Conservation (phyloP, 2,329 filamentous ascomycete species). For the Trematosphaeria pertusa region DNA sequence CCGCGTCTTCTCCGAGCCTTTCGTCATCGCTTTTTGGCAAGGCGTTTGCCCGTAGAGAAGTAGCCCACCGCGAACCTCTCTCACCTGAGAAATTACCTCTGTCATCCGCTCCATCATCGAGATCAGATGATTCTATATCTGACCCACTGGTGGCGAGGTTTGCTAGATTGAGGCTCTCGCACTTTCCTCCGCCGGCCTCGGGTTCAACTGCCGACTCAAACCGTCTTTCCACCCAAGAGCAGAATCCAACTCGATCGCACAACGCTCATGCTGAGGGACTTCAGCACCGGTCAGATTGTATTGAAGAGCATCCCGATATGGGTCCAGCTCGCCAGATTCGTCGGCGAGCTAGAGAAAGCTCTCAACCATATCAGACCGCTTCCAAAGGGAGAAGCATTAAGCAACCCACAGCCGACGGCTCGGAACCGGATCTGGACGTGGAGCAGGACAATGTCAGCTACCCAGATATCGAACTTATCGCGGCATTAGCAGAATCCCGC, state of each 20-base stretch:
- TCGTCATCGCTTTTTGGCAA: too few relatives aligned
- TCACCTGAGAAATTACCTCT: too few relatives aligned
- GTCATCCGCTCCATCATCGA: too few relatives aligned
- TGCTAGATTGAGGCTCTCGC: background rate
- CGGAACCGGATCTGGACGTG: background rate
- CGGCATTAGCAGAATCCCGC: background rate
- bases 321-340: background rate
- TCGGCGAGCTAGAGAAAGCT: slow-evolving; percentile 2
- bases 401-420: background rate
- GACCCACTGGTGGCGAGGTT: slow-evolving; percentile 1
- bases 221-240: too few relatives aligned
- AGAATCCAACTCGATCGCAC: background rate
- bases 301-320: too few relatives aligned
- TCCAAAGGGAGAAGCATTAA: background rate
- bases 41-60: too few relatives aligned
- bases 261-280: background rate
- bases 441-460: background rate
- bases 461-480: background rate
- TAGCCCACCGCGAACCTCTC: too few relatives aligned
- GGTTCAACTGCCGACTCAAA: too few relatives aligned
- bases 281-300: background rate
- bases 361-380: background rate
- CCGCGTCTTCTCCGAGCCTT: too few relatives aligned
- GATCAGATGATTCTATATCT: background rate
- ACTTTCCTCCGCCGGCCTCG: too few relatives aligned